These are phyloP conservation scores for Dendrothele bispora DNA, from an alignment of 768 basidiomycete genomes.

Conservation along the genomic window DNA sequence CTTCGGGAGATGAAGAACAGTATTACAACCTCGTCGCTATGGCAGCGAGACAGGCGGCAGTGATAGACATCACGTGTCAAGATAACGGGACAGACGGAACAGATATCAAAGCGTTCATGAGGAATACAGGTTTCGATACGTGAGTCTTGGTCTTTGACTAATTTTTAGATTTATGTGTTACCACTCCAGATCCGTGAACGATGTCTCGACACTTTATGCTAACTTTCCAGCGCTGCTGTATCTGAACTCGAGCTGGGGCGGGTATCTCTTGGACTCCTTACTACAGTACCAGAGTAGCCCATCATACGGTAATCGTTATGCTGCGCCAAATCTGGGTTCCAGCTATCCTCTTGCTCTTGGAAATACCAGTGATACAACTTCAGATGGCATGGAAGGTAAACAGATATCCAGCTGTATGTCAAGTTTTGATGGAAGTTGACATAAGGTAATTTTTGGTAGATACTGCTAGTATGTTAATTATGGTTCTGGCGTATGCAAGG, in stretches of 20 bases:
- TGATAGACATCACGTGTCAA: slow-evolving; percentile 48
- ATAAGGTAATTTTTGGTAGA: slow-evolving; percentile 16
- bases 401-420: background rate
- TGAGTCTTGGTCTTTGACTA: too few species aligned
- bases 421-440: background rate
- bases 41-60: slow-evolving; percentile 42
- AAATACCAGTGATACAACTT: background rate
- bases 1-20: too few species aligned
- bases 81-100: slow-evolving; percentile 23
- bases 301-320: slow-evolving; percentile 1
- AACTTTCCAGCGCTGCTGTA: slow-evolving; percentile 39
- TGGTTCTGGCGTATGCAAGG: slow-evolving; percentile 28
- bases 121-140: slow-evolving; percentile 43
- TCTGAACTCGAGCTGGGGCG: slow-evolving; percentile 34
- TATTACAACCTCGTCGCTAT: slow-evolving; percentile 45
- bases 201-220: slow-evolving; percentile 39
- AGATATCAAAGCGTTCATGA: slow-evolving; percentile 49
- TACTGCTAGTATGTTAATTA: slow-evolving; percentile 35
- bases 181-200: slow-evolving; percentile 27
- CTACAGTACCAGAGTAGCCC: slow-evolving; percentile 26
- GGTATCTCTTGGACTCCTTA: slow-evolving; percentile 41
- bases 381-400: background rate
- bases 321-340: slow-evolving; percentile 13
- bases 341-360: background rate
- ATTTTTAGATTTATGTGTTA: background rate